Conservation (phyloP, 805 yeast genomes). For the Candida taoyuanica region DNA sequence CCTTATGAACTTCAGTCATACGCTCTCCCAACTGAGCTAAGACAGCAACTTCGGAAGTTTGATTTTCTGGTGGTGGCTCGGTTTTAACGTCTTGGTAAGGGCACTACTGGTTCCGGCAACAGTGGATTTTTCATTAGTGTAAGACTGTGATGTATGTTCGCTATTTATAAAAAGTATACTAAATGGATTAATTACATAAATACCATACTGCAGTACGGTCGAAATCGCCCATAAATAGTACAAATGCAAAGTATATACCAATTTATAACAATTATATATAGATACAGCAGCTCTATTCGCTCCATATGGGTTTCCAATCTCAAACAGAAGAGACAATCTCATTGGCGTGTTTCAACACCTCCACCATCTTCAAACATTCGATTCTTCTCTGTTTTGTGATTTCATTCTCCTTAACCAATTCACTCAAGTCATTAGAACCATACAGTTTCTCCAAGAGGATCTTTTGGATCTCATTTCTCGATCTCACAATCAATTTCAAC, state of each 20-base stretch:
- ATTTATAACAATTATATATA: background rate
- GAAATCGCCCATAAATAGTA: background rate
- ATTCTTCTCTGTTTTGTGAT: slow-evolving; percentile 88
- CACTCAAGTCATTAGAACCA: slow-evolving; percentile 66
- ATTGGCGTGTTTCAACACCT: slow-evolving; percentile 81
- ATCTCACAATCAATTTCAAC: slow-evolving; percentile 81
- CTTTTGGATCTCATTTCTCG: slow-evolving; percentile 86
- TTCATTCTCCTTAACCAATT: slow-evolving; percentile 87
- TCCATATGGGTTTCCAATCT: background rate
- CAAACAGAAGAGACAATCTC: slow-evolving; percentile 57
- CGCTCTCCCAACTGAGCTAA: slow-evolving; percentile 35
- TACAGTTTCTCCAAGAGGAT: slow-evolving; percentile 84
- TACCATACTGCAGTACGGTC: background rate
- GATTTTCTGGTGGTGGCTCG: too few species aligned
- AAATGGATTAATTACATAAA: too few species aligned
- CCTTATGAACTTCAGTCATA: slow-evolving; percentile 56
- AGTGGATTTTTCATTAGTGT: too few species aligned
- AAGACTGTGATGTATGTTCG: too few species aligned
- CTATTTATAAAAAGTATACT: too few species aligned
- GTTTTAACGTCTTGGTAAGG: too few species aligned
- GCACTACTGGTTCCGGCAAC: too few species aligned
- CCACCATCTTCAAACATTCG: slow-evolving; percentile 94
- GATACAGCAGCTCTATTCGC: background rate
- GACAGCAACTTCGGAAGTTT: slow-evolving; percentile 36
- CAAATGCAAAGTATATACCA: background rate